These are phyloP conservation scores for Aspergillus fumigatiaffinis DNA, from an alignment of 2,329 filamentous ascomycete genomes.

Conservation along the genomic window DNA sequence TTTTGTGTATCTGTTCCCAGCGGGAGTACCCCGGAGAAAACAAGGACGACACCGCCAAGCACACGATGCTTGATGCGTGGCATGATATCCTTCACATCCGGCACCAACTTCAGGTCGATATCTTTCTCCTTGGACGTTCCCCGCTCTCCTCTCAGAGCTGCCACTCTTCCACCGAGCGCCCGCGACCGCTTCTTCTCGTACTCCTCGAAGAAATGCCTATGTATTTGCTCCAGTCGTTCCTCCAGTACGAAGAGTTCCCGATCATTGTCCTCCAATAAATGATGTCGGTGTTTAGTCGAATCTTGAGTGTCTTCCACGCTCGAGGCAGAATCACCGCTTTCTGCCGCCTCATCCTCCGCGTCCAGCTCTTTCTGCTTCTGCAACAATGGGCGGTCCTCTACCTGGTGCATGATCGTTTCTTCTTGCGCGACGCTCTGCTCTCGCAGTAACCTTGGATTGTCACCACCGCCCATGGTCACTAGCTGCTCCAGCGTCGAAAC, in stretches of 20 bases:
- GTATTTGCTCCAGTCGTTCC: slow-evolving; percentile 69
- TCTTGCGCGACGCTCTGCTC: slow-evolving; percentile 82
- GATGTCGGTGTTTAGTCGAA: slow-evolving; percentile 55
- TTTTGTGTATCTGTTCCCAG: slow-evolving; percentile 72
- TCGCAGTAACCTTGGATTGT: slow-evolving; percentile 65
- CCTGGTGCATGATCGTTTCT: slow-evolving; percentile 79
- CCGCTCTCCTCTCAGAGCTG: slow-evolving; percentile 50
- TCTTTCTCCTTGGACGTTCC: slow-evolving; percentile 38
- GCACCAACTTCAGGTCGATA: slow-evolving; percentile 60
- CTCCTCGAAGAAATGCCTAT: slow-evolving; percentile 75
- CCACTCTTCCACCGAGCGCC: slow-evolving; percentile 44
- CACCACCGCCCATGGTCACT: slow-evolving; percentile 68
- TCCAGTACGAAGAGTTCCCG: slow-evolving; percentile 74
- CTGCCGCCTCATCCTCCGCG: slow-evolving; percentile 68
- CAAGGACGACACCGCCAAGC: slow-evolving; percentile 70
- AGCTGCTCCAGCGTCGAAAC: slow-evolving; percentile 67
- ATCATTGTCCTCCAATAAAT: slow-evolving; percentile 83
- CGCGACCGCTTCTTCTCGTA: slow-evolving; percentile 59
- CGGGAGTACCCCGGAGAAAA: slow-evolving; percentile 87
- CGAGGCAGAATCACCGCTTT: slow-evolving; percentile 45
- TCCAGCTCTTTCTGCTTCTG: slow-evolving; percentile 90
- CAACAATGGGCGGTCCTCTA: slow-evolving; percentile 82
- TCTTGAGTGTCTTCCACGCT: slow-evolving; percentile 41
- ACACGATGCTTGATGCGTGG: slow-evolving; percentile 73
- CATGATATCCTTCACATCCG: slow-evolving; percentile 83